Percentiles rank a stretch among this genome's conserved stretches.
phyloP scores from a whole-genome alignment of 2,329 filamentous ascomycete genomes.

The Botryotinia globosa region DNA sequence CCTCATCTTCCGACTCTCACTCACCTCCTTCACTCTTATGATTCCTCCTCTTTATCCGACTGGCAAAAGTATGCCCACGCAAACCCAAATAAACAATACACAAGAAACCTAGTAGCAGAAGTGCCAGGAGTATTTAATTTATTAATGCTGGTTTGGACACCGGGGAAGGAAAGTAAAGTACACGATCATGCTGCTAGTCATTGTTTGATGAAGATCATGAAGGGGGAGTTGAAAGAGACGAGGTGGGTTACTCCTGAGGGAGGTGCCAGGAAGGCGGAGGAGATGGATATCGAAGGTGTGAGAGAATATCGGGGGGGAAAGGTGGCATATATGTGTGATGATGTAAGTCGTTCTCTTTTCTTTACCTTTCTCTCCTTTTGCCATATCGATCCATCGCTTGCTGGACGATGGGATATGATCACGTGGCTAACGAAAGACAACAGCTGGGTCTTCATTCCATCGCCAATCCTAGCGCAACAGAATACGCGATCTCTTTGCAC shows the following conservation, averaged over 20 bases:
- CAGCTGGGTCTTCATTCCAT: conserved; percentile 78
- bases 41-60: conserved; percentile 40
- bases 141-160: conserved; percentile 84
- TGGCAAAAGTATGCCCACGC: conserved; percentile 75
- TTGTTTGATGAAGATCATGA: conserved; percentile 89
- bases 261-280: conserved; percentile 19
- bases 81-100: conserved; percentile 69
- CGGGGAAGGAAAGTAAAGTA: conserved; percentile 77
- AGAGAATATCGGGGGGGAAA: conserved; percentile 62
- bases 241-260: conserved; percentile 52
- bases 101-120: conserved; percentile 83
- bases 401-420: neutral
- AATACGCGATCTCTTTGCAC: conserved; percentile 83
- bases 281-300: conserved; percentile 47
- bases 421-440: neutral
- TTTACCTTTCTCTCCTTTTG: neutral
- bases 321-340: conserved; percentile 89
- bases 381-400: neutral
- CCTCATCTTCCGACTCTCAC: conserved; percentile 27
- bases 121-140: conserved; percentile 67
- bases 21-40: conserved; percentile 28
- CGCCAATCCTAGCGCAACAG: conserved; percentile 66
- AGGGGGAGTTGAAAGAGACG: conserved; percentile 74
- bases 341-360: conserved; percentile 37
- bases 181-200: conserved; percentile 89